Conservation (phyloP, 345 rosid genomes). For the Salix suchowensis region DNA sequence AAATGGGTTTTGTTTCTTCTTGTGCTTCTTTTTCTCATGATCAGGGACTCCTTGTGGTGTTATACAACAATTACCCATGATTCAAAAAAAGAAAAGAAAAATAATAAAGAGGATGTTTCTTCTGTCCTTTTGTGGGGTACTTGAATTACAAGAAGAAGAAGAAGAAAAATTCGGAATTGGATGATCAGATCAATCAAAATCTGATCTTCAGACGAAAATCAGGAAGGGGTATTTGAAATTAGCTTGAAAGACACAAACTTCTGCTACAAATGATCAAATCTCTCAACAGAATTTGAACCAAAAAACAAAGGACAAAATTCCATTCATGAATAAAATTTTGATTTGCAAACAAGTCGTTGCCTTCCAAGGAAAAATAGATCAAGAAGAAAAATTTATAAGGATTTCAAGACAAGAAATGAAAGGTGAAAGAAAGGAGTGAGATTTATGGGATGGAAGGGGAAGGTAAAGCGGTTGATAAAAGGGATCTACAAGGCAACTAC, state of each 20-base stretch:
- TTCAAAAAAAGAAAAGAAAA: not conserved
- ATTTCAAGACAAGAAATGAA: not conserved
- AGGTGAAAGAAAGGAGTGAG: not conserved
- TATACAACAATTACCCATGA: conserved; percentile 36
- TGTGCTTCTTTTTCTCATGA: conserved; percentile 13
- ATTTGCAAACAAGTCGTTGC: not conserved
- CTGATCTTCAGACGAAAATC: conserved; percentile 4
- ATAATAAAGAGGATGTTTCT: not conserved
- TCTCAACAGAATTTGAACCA: not conserved
- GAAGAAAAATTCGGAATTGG: not conserved
- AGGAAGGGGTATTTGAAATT: conserved; percentile 1
- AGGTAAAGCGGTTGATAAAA: not conserved
- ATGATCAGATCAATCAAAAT: not conserved
- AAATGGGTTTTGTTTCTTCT: conserved; percentile 25
- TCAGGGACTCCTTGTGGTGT: conserved; percentile 7
- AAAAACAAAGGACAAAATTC: not conserved
- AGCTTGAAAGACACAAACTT: conserved; percentile 1
- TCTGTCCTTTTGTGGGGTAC: conserved; percentile 1
- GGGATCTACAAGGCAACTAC: conserved; percentile 9
- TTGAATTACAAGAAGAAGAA: conserved; percentile 4
- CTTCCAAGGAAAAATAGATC: not conserved
- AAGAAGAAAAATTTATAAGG: not conserved
- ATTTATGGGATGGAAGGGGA: not conserved
- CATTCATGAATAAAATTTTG: not conserved
- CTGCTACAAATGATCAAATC: conserved; percentile 5